phyloP scores from a whole-genome alignment of 2,329 filamentous ascomycete genomes.

The Trichophyton simii region DNA sequence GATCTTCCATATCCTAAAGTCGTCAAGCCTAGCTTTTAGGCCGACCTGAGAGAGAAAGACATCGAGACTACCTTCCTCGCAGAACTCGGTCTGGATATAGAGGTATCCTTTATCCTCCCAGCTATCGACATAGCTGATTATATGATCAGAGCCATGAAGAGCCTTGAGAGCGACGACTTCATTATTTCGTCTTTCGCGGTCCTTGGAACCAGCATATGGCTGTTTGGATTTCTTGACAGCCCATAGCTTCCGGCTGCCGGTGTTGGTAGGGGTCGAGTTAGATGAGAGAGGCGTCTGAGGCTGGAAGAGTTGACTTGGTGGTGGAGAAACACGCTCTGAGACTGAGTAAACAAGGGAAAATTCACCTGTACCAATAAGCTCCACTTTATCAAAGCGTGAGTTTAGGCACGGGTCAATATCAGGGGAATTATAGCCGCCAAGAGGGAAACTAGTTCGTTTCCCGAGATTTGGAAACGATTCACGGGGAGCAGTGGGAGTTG shows the following conservation, averaged over 20 bases:
- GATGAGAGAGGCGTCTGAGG: slow-evolving; percentile 24
- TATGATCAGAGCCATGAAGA: slow-evolving; percentile 69
- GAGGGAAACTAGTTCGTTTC: slow-evolving; percentile 52
- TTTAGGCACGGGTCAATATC: slow-evolving; percentile 65
- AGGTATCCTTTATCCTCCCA: slow-evolving; percentile 80
- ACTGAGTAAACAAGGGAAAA: slow-evolving; percentile 76
- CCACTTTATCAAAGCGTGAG: slow-evolving; percentile 67
- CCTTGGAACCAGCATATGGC: slow-evolving; percentile 62
- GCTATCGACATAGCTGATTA: slow-evolving; percentile 68
- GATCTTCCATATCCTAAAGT: slow-evolving; percentile 98
- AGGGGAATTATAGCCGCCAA: slow-evolving; percentile 56
- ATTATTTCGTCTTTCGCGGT: slow-evolving; percentile 69
- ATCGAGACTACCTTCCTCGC: slow-evolving; percentile 83
- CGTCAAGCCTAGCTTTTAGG: slow-evolving; percentile 73
- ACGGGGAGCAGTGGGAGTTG: slow-evolving; percentile 63
- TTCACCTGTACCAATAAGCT: slow-evolving; percentile 72
- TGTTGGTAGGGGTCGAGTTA: slow-evolving; percentile 36
- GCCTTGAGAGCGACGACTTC: slow-evolving; percentile 70
- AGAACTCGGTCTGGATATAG: slow-evolving; percentile 96
- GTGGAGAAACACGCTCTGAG: slow-evolving; percentile 9
- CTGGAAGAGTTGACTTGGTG: slow-evolving; percentile 6
- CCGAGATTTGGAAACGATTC: slow-evolving; percentile 47
- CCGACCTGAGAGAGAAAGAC: slow-evolving; percentile 74
- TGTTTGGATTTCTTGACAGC: slow-evolving; percentile 89
- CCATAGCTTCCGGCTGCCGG: slow-evolving; percentile 53